Base-by-base conservation (phyloP, 306 rosid species). In the barrel medic (Medicago truncatula) region DNA sequence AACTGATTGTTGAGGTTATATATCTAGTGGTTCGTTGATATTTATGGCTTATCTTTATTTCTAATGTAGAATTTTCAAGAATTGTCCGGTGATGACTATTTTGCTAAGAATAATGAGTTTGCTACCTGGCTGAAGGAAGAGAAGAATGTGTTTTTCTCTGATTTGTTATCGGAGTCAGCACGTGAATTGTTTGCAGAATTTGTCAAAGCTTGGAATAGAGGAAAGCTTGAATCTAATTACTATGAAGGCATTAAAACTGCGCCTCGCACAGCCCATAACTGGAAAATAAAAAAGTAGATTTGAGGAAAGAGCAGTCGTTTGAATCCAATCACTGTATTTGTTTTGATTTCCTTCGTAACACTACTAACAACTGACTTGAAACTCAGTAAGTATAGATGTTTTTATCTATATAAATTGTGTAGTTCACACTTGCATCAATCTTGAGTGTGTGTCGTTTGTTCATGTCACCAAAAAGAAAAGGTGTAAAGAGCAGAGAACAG, bases 121-220 rank as follows among this genome's bases (percentile, higher is more conserved):
- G 87, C 98, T 65, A 88, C 89, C 13, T 95, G 98, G 98, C 87
- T 92, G 76, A 92, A 92, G 77, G 98, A 95, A 78, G 91, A 90
- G 89, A 95, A 88, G 77, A 85, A 88, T 46, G 78, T 92, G 39
- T 95, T 90, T 73, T 95, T 95, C 92, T 90, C 96, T 18, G 97
- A 95, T 65, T 90, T 95, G 43, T 84, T 86, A 1, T 84, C 97
- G 0, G 96, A 90, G 82, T 85, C 93, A 39, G 88, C 98, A 28
- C 96, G 69, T 0, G 82, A 88, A 77, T 36, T 92, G 82, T 95
- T 95, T 52, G 69, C 84, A 2, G 90, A 88, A 62, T 95, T 92
- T 69, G 85, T 88, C 83, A 85, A 89, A 68, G 90, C 88, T 53
- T 92, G 98, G 98, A 95, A 95, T 14, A 65, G 69, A 31, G 82